Evolutionary conservation across 257 asterid genomes (phyloP).

Genomic region (Rauvolfia tetraphylla): DNA sequence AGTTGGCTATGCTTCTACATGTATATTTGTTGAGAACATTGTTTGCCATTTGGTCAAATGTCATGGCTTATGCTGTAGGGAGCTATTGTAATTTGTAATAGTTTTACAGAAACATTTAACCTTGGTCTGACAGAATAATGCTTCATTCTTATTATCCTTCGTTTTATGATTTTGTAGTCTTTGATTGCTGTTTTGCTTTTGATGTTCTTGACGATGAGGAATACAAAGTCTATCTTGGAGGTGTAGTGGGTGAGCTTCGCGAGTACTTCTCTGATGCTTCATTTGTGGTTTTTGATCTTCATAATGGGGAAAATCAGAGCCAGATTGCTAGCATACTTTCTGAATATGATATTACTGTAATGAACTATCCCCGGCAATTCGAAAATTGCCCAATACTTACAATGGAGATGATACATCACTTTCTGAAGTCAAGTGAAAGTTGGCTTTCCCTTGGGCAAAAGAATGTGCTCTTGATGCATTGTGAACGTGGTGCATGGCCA

Average conservation of each 20-base stretch:
- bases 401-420: conserved; percentile 61
- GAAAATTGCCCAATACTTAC: conserved; percentile 51
- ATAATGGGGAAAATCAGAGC: conserved; percentile 37
- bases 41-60: neutral
- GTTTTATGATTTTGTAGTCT: conserved; percentile 44
- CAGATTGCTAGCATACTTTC: conserved; percentile 32
- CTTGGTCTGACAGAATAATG: neutral
- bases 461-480: conserved; percentile 63
- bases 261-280: conserved; percentile 54
- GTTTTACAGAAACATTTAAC: neutral
- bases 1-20: neutral
- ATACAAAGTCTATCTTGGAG: conserved; percentile 36
- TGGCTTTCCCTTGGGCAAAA: conserved; percentile 58
- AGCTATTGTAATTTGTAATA: neutral
- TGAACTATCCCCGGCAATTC: conserved; percentile 43
- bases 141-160: conserved; percentile 5
- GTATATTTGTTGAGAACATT: neutral
- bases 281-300: conserved; percentile 54
- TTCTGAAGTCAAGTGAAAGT: conserved; percentile 50
- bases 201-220: conserved; percentile 33
- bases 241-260: conserved; percentile 43
- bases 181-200: conserved; percentile 60
- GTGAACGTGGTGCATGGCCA: conserved; percentile 54
- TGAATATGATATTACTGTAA: conserved; percentile 38
- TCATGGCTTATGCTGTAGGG: neutral